Conservation (phyloP, 73 alveolate genomes). For the Blepharisma japonicum region DNA sequence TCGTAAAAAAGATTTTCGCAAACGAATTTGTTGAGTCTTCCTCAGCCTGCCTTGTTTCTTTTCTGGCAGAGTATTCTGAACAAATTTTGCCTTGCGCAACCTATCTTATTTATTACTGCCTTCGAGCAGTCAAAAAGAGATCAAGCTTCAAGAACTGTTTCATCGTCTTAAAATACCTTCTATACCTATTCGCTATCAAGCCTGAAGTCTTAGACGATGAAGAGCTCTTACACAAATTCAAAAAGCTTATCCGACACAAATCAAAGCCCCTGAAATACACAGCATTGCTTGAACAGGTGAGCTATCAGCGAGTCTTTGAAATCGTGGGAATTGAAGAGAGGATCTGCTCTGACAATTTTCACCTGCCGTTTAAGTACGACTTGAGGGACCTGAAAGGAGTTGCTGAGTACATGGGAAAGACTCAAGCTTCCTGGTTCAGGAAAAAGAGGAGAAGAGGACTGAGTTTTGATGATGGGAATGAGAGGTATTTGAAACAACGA, state of each 20-base stretch:
- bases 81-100: background rate
- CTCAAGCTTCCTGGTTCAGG: background rate
- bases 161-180: background rate
- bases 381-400: background rate
- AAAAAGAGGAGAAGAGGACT: slow-evolving; percentile 19
- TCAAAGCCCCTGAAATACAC: background rate
- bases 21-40: background rate
- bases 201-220: background rate
- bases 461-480: background rate
- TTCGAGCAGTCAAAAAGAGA: background rate
- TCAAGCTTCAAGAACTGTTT: background rate
- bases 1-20: background rate
- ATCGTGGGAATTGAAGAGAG: background rate
- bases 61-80: background rate
- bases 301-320: background rate
- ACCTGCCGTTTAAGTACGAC: slow-evolving; percentile 6
- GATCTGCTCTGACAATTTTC: background rate
- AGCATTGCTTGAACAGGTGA: background rate
- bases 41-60: background rate
- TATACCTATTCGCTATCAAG: background rate
- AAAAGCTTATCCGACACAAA: background rate
- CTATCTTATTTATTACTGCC: background rate
- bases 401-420: background rate
- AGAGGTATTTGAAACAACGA: background rate
- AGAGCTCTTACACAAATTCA: background rate